A percentile compares a stretch with the other conserved stretches of the same genome.
phyloP scores from a whole-genome alignment of 306 rosid species.

The Acacia crassicarpa region DNA sequence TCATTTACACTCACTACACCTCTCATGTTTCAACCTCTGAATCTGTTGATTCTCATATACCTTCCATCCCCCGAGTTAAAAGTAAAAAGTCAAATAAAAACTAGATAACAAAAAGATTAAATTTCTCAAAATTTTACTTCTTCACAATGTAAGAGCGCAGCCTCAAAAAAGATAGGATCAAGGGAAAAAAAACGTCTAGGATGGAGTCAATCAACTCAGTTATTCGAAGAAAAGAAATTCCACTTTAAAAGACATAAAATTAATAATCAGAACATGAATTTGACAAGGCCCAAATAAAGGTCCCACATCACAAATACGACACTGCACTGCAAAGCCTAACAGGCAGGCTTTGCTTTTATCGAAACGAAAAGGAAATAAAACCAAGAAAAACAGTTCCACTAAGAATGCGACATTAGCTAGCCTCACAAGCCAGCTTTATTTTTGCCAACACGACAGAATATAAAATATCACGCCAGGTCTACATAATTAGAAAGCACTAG shows the following conservation, averaged over 20 bases:
- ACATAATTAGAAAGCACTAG: slow-evolving; percentile 10
- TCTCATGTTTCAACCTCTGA: too few relatives aligned
- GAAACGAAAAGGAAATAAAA: not conserved
- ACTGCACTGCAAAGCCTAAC: not conserved
- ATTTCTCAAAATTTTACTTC: too few relatives aligned
- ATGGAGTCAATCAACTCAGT: too few relatives aligned
- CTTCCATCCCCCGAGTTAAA: too few relatives aligned
- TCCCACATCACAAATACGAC: not conserved
- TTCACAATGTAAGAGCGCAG: too few relatives aligned
- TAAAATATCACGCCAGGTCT: not conserved
- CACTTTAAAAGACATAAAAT: not conserved
- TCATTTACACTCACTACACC: too few relatives aligned
- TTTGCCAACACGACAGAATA: not conserved
- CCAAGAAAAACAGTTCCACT: not conserved
- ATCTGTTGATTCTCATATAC: too few relatives aligned
- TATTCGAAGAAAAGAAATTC: not conserved
- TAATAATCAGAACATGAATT: not conserved
- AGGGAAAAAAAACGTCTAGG: too few relatives aligned
- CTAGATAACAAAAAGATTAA: too few relatives aligned
- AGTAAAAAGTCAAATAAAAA: too few relatives aligned
- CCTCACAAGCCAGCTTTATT: slow-evolving; percentile 24
- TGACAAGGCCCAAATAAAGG: not conserved
- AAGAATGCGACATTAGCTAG: not conserved
- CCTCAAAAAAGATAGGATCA: too few relatives aligned
- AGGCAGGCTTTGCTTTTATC: not conserved